Evolutionary conservation across 495 filamentous ascomycete species (phyloP).

Genomic region (Penicillium cinerascens): DNA sequence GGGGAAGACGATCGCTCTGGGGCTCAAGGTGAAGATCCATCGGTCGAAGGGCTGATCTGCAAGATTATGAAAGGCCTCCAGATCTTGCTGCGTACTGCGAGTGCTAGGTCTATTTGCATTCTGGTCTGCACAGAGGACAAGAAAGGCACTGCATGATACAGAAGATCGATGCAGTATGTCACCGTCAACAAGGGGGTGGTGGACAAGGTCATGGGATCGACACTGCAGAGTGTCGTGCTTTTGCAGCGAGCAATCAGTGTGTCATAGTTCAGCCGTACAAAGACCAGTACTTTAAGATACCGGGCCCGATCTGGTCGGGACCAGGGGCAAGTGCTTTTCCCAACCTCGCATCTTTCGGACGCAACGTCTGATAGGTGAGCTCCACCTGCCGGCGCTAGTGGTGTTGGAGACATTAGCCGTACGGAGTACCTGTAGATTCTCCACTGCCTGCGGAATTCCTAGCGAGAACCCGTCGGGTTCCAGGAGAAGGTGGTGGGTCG

Average conservation of each 20-base stretch:
- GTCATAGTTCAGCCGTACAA: slow-evolving; percentile 3
- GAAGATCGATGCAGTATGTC: slow-evolving; percentile 7
- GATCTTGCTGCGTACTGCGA: not conserved
- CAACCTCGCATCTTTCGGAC: not conserved
- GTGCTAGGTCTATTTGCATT: not conserved
- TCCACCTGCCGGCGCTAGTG: slow-evolving; percentile 17
- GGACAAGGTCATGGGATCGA: not conserved
- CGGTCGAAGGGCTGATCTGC: slow-evolving; percentile 1
- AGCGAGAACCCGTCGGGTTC: slow-evolving; percentile 12
- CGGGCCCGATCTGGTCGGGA: not conserved
- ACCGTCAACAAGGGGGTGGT: not conserved
- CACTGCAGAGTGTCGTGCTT: slow-evolving; percentile 9
- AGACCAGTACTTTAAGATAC: not conserved
- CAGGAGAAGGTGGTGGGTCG: slow-evolving; percentile 9
- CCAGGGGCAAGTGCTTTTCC: not conserved
- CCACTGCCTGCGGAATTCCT: slow-evolving; percentile 21
- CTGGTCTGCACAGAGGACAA: not conserved
- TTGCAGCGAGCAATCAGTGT: not conserved
- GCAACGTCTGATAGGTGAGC: slow-evolving; percentile 4
- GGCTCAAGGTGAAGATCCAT: not conserved
- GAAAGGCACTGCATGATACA: not conserved
- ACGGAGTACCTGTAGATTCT: no score
- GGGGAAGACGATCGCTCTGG: slow-evolving; percentile 9
- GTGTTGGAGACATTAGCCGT: slow-evolving; percentile 15
- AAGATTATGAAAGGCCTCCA: not conserved